phyloP scores from a whole-genome alignment of 352 stramenopile species.

The Pythium phragmiticola region DNA sequence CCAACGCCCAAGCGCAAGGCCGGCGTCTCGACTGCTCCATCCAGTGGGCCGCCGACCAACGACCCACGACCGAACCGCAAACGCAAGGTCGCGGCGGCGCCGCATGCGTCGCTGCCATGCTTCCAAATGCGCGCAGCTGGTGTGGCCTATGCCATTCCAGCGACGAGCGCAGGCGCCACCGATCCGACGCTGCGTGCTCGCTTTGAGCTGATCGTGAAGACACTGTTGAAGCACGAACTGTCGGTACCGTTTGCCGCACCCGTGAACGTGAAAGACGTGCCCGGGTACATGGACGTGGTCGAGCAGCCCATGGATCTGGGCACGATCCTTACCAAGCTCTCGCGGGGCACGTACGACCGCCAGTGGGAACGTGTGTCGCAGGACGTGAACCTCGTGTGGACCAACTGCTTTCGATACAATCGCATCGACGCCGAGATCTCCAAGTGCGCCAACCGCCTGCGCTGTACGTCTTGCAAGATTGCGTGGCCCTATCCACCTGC shows the following conservation, averaged over 20 bases:
- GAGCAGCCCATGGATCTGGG: constrained; percentile 90
- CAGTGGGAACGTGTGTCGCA: constrained; percentile 50
- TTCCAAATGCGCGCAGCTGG: constrained; percentile 42
- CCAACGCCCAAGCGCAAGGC: constrained; percentile 52
- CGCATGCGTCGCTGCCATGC: constrained; percentile 53
- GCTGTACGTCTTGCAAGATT: constrained; percentile 51
- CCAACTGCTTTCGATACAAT: constrained; percentile 87
- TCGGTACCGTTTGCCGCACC: constrained; percentile 64
- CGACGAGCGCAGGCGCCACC: neutral
- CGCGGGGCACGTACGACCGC: constrained; percentile 56
- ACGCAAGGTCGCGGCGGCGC: constrained; percentile 20
- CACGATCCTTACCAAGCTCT: constrained; percentile 84
- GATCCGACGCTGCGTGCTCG: constrained; percentile 56
- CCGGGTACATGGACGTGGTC: constrained; percentile 68
- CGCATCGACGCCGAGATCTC: constrained; percentile 77
- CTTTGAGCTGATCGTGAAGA: constrained; percentile 60
- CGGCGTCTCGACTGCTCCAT: constrained; percentile 8
- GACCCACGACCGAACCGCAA: constrained; percentile 43
- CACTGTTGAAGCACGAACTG: constrained; percentile 65
- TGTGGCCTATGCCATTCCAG: constrained; percentile 28
- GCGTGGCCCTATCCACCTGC: neutral
- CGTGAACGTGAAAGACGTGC: constrained; percentile 66
- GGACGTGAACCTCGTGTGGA: constrained; percentile 80
- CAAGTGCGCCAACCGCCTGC: constrained; percentile 68
- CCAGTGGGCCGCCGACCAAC: neutral